These are phyloP conservation scores for Cryptomeria japonica DNA, from an alignment of 75 land plant species.

Conservation along the genomic window DNA sequence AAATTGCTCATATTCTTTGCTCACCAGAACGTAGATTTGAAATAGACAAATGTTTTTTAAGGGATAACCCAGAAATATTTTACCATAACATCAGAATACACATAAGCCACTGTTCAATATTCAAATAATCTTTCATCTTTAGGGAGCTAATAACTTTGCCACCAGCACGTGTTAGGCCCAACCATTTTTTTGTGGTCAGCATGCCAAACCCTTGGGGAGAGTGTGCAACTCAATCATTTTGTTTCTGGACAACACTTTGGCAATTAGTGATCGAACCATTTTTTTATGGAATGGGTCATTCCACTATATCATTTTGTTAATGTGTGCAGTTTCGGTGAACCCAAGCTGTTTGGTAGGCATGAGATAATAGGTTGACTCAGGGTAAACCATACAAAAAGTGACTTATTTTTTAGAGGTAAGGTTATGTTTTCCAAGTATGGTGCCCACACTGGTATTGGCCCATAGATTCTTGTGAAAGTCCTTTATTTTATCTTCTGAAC, in stretches of 20 bases:
- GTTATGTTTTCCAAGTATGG: background rate
- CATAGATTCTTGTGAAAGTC: background rate
- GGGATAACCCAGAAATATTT: background rate
- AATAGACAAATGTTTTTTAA: no score
- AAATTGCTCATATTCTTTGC: background rate
- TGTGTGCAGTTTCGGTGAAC: background rate
- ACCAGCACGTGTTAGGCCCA: background rate
- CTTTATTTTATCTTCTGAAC: background rate
- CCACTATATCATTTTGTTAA: background rate
- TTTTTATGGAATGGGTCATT: background rate
- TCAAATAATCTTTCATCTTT: background rate
- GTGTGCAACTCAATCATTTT: no score
- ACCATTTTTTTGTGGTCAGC: background rate
- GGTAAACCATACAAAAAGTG: background rate
- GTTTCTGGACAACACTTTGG: no score
- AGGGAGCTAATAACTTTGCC: background rate
- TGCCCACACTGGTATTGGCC: background rate
- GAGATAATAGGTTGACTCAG: background rate
- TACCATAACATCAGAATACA: background rate
- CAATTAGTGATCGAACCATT: background rate
- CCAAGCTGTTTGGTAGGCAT: background rate
- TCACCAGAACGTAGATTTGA: background rate
- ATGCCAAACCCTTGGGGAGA: no score
- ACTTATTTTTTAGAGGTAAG: background rate
- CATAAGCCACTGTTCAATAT: background rate